Base-by-base conservation (phyloP, 345 rosid genomes). In the Hibiscus trionum region DNA sequence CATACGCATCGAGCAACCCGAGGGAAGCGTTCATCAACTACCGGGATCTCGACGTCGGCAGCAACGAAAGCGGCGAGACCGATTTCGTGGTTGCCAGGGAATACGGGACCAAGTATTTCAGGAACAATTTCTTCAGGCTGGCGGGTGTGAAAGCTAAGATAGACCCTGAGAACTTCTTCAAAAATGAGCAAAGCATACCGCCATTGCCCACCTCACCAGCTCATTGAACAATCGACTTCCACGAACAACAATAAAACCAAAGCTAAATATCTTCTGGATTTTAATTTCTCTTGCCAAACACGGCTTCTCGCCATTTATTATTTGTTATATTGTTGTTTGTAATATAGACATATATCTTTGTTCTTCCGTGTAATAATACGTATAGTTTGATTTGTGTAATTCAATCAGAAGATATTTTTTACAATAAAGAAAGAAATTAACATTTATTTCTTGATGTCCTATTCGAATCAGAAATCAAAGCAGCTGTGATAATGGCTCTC, bases 131-230 rank as follows among this genome's bases (percentile, higher is more conserved):
- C 47, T 14, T 52, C 5, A 33, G 72, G 37, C 19, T 69, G 4
- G 47, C 72, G 7, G 17, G 27, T 14, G 61, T 29, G 3, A 69
- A 69, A n/a, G 49, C 72, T 26, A 31, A 1, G 44, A 42, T 69
- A 2, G 72, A 69, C 11, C 72, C 72, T 2, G n/a, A 53, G 1
- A 69, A 69, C 55, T 69, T 69, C 72, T 69, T 69, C 61, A 52
- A 52, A 7, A 69, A 69, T 31, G 72, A 69, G 37, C 72, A 69
- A 52, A 53, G 72, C 46, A 69, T 69, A 11, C 72, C 21, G 75
- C 93, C 27, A 27, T 59, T 59, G 37, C 37, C n/a, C 9, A 19
- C 21, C 10, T 24, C 29, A 19, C 60, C 29, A 56, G 21, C 60
- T 59, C 17, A 5, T 59, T 59, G 63, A 61, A 33, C 15, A 21